Percentiles rank a stretch among this genome's conserved stretches.
phyloP scores from a whole-genome alignment of 2,329 filamentous ascomycete species.

The Paraconiothyrium brasiliense region DNA sequence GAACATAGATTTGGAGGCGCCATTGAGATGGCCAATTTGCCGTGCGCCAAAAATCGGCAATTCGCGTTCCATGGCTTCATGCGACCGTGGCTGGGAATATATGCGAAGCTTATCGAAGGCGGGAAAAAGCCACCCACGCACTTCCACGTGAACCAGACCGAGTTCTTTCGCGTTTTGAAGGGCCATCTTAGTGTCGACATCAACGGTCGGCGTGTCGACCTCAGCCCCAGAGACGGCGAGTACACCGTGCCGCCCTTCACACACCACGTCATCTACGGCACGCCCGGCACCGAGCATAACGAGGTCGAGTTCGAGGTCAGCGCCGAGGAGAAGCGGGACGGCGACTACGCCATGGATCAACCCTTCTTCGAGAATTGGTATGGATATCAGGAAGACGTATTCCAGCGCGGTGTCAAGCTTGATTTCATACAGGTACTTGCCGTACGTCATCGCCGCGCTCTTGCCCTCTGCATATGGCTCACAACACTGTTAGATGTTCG shows the following conservation, averaged over 20 bases:
- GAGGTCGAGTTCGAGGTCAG: constrained; percentile 30
- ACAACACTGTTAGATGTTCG: constrained; percentile 48
- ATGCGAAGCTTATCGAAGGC: neutral
- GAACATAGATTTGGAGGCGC: neutral
- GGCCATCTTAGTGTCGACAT: constrained; percentile 42
- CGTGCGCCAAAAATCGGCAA: neutral
- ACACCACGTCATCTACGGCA: constrained; percentile 27
- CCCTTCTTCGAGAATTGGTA: constrained; percentile 54
- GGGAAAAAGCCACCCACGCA: constrained; percentile 31
- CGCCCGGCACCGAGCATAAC: constrained; percentile 10
- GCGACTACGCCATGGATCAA: constrained; percentile 42
- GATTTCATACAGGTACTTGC: constrained; percentile 46
- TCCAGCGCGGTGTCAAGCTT: constrained; percentile 36
- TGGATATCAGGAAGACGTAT: constrained; percentile 43
- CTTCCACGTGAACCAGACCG: constrained; percentile 46
- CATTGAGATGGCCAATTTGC: neutral
- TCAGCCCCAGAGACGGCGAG: constrained; percentile 43
- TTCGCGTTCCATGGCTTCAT: neutral
- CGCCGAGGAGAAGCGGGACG: constrained; percentile 30
- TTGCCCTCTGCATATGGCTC: neutral
- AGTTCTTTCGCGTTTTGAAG: constrained; percentile 41
- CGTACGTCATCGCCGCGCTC: constrained; percentile 26
- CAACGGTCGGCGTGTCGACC: constrained; percentile 30
- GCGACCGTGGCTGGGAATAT: neutral
- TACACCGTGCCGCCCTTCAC: constrained; percentile 24